Evolutionary conservation across 495 filamentous ascomycete genomes (phyloP).

Genomic region (Sabuloglossum arenarium): DNA sequence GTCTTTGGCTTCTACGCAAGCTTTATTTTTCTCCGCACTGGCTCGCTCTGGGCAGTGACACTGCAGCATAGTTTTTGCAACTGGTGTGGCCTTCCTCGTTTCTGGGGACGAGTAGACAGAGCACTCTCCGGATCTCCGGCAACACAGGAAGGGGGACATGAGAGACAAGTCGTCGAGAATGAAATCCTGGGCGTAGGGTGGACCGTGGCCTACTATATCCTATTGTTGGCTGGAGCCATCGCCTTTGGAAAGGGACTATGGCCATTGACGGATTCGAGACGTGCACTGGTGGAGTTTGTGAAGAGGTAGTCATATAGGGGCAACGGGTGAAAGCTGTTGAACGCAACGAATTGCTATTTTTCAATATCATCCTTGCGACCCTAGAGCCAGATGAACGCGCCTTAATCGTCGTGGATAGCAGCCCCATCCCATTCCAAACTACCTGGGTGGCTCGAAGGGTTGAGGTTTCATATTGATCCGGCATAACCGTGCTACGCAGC

Average conservation of each 20-base stretch:
- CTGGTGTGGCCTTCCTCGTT: slow-evolving; percentile 65
- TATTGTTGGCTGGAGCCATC: slow-evolving; percentile 50
- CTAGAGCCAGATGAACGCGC: not conserved
- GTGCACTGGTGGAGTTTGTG: slow-evolving; percentile 23
- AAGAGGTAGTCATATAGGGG: not conserved
- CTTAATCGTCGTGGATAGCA: not conserved
- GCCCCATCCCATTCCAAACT: not conserved
- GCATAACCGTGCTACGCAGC: slow-evolving; percentile 72
- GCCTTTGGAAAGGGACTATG: slow-evolving; percentile 49
- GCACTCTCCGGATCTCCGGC: slow-evolving; percentile 13
- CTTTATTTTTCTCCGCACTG: slow-evolving; percentile 77
- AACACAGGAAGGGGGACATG: slow-evolving; percentile 8
- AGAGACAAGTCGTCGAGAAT: slow-evolving; percentile 5
- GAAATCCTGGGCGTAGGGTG: slow-evolving; percentile 27
- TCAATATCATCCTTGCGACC: not conserved
- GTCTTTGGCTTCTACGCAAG: slow-evolving; percentile 84
- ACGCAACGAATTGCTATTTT: not conserved
- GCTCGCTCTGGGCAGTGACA: slow-evolving; percentile 51
- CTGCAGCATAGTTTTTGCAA: slow-evolving; percentile 81
- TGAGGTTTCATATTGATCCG: slow-evolving; percentile 90
- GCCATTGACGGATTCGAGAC: slow-evolving; percentile 42
- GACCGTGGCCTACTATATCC: slow-evolving; percentile 57
- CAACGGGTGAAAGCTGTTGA: not conserved
- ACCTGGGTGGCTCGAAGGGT: slow-evolving; percentile 40
- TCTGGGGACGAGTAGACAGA: slow-evolving; percentile 57